These are phyloP conservation scores for Nematocida ausubeli DNA, from an alignment of 371 early-diverging fungal genomes.

Conservation along the genomic window DNA sequence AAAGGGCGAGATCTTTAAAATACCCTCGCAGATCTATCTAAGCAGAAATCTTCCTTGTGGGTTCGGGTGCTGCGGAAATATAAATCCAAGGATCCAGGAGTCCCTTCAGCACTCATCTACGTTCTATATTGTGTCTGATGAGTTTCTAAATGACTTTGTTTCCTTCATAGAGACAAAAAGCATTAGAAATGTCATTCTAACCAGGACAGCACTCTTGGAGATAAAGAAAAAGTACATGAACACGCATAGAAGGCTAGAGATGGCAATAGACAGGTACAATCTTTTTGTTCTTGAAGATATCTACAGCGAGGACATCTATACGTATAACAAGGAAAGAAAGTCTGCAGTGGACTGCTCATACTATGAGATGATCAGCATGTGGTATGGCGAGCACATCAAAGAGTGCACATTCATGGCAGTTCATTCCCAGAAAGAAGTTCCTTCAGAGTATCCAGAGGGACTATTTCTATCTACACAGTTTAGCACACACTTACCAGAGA, in stretches of 20 bases:
- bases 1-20: not conserved
- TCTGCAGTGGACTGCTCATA: not conserved
- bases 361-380: not conserved
- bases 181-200: constrained; percentile 3
- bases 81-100: constrained; percentile 6
- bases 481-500: not conserved
- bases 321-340: not conserved
- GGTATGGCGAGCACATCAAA: not conserved
- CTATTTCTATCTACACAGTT: not conserved
- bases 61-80: constrained; percentile 20
- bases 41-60: constrained; percentile 8
- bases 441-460: not conserved
- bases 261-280: constrained; percentile 24
- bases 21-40: constrained; percentile 21
- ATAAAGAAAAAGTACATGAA: constrained; percentile 5
- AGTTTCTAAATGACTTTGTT: constrained; percentile 15
- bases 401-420: not conserved
- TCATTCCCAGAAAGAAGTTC: not conserved
- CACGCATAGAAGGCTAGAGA: not conserved
- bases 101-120: no score
- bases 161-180: constrained; percentile 13
- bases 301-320: not conserved
- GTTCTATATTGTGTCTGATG: constrained; percentile 17
- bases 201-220: not conserved
- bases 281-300: constrained; percentile 24